These are phyloP conservation scores for Diplodia seriata DNA, from an alignment of 2,329 filamentous ascomycete genomes.

Conservation along the genomic window DNA sequence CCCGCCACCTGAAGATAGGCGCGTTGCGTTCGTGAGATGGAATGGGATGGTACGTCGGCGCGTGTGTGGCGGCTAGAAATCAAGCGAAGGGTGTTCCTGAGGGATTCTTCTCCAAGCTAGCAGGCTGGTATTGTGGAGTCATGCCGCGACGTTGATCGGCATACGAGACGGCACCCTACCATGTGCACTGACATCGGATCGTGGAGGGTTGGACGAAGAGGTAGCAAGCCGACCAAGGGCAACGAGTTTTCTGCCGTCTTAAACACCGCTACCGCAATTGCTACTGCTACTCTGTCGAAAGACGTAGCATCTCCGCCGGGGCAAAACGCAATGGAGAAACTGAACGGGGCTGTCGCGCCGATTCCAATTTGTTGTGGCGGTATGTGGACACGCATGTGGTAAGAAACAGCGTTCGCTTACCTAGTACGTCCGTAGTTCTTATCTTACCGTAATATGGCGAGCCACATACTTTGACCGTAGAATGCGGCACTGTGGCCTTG, in stretches of 20 bases:
- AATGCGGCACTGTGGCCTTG: too few relatives aligned
- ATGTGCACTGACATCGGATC: neutral
- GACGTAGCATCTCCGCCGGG: slow-evolving; percentile 11
- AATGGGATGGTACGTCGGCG: neutral
- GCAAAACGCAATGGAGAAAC: neutral
- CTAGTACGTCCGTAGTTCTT: neutral
- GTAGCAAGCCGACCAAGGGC: neutral
- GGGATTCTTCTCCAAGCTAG: neutral
- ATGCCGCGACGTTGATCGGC: neutral
- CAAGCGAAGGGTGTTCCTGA: neutral
- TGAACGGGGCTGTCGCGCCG: neutral
- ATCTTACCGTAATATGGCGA: neutral
- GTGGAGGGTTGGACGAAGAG: neutral
- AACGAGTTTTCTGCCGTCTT: neutral
- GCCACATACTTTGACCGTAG: neutral
- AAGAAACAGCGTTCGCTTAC: slow-evolving; percentile 23
- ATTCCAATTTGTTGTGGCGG: slow-evolving; percentile 2
- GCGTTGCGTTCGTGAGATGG: neutral
- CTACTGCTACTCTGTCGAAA: slow-evolving; percentile 21
- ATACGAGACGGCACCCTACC: neutral
- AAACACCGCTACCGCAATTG: neutral
- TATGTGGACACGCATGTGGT: slow-evolving; percentile 5
- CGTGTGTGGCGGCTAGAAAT: neutral
- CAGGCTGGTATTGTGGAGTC: neutral
- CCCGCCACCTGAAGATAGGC: neutral